Base-by-base conservation (phyloP, 768 basidiomycete genomes). In the Leccinum imitatum region DNA sequence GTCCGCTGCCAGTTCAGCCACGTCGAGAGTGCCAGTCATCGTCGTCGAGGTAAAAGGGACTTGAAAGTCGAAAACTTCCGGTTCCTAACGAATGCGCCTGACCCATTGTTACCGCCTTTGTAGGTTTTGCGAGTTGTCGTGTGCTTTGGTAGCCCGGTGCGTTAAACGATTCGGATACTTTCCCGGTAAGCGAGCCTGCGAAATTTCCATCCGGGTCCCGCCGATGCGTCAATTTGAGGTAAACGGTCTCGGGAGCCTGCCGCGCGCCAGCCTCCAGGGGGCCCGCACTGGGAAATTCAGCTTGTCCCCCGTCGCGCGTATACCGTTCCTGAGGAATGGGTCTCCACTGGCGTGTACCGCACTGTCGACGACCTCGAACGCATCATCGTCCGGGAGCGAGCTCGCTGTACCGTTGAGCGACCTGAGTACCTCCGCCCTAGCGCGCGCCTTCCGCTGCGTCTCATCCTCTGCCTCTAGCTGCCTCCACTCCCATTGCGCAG, bases 361-460 rank as follows among this genome's bases (percentile, higher is more conserved):
- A 23, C 23, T 23, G 23, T 23, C 23, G 23, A 23, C 23, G 23
- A 23, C 87, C 65, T 90, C 86, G 59, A 90, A 88, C 14, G 78
- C 76, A 5, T 74, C 79, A 1, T 10, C 70, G 14, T 71, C 68
- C 17, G 53, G 58, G 7, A 21, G 67, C 2, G 61, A 41, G 17
- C 39, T 46, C 11, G 53, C 25, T 1, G 60, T 71, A 9, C 68
- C 73, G 41, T 74, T 77, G 2, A 79, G 67, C 4, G 78, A 68
- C 63, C 77, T 67, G 2, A 71, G 50, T 1, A 66, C 56, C 10
- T 57, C 37, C 8, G 77, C 74, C 14, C 76, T 69, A 59, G 77
- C 80, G 35, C 77, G 66, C 23, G 82, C 82, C 60, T 80, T 83
- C 63, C 66, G 67, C 55, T 72, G 72, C 10, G 75, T 75, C 60